phyloP scores from a whole-genome alignment of 164 flowering plant genomes.

The Protea cynaroides region DNA sequence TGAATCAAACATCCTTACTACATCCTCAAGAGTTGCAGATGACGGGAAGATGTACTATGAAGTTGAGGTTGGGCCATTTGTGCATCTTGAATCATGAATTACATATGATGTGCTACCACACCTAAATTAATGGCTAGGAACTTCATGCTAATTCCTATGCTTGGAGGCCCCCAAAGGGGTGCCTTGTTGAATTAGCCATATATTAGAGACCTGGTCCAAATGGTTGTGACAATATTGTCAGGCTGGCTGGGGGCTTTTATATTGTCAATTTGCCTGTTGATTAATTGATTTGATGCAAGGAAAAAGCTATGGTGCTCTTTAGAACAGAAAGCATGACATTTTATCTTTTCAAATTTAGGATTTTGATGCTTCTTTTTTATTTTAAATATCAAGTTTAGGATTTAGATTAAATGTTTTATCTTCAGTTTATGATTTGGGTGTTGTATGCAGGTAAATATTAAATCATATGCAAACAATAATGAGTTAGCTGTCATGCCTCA shows the following conservation, averaged over 20 bases:
- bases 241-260: not conserved
- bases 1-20: constrained; percentile 67
- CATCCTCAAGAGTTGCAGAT: constrained; percentile 81
- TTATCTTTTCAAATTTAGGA: not conserved
- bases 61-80: constrained; percentile 57
- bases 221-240: too few relatives aligned
- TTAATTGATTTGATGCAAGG: not conserved
- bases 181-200: not conserved
- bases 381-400: not conserved
- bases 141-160: not conserved
- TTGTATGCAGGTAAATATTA: constrained; percentile 71
- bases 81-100: not conserved
- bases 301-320: too few relatives aligned
- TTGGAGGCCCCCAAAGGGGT: not conserved
- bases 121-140: not conserved
- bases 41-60: constrained; percentile 85
- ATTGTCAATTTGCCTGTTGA: not conserved
- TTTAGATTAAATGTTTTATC: not conserved
- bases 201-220: not conserved
- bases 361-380: too few relatives aligned
- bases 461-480: constrained; percentile 92
- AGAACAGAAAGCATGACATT: not conserved
- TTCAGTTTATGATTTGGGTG: not conserved
- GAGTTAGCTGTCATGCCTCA: constrained; percentile 93
- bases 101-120: not conserved